Evolutionary conservation across 2,329 filamentous ascomycete species (phyloP).

Genomic region (Colletotrichum karsti): DNA sequence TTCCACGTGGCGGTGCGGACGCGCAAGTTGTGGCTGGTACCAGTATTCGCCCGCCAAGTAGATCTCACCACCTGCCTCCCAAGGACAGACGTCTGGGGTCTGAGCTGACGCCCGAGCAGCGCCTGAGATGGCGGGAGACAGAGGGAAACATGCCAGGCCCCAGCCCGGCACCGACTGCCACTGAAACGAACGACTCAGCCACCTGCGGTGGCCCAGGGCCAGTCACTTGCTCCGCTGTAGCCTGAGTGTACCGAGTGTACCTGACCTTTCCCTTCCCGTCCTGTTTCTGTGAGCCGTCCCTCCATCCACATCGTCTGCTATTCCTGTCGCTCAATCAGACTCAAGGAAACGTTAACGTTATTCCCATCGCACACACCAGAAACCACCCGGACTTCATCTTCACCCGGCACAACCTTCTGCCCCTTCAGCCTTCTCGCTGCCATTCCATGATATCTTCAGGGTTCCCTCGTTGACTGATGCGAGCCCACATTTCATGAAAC

Average conservation of each 20-base stretch:
- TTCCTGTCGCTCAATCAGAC: constrained; percentile 17
- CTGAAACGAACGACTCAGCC: constrained; percentile 29
- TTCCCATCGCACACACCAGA: constrained; percentile 24
- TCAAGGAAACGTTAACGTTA: constrained; percentile 2
- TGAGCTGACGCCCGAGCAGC: constrained; percentile 24
- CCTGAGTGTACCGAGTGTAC: neutral
- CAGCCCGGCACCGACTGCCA: constrained; percentile 6
- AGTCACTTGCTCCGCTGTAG: constrained; percentile 22
- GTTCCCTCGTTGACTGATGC: constrained; percentile 20
- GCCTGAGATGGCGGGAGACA: constrained; percentile 11
- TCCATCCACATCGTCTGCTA: neutral
- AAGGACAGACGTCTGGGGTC: neutral
- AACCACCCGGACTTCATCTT: constrained; percentile 15
- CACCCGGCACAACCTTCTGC: constrained; percentile 8
- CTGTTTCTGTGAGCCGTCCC: neutral
- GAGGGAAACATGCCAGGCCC: constrained; percentile 1
- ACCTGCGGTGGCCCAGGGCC: constrained; percentile 17
- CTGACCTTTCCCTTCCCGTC: too few relatives aligned
- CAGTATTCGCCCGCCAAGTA: neutral
- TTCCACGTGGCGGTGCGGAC: constrained; percentile 27
- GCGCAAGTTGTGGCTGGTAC: constrained; percentile 12
- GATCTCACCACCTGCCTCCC: neutral
- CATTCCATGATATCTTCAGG: constrained; percentile 10
- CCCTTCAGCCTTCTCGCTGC: constrained; percentile 1
- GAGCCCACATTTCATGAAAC: constrained; percentile 31